phyloP scores from a whole-genome alignment of 2,329 filamentous ascomycete species.

The Alternaria triticina region DNA sequence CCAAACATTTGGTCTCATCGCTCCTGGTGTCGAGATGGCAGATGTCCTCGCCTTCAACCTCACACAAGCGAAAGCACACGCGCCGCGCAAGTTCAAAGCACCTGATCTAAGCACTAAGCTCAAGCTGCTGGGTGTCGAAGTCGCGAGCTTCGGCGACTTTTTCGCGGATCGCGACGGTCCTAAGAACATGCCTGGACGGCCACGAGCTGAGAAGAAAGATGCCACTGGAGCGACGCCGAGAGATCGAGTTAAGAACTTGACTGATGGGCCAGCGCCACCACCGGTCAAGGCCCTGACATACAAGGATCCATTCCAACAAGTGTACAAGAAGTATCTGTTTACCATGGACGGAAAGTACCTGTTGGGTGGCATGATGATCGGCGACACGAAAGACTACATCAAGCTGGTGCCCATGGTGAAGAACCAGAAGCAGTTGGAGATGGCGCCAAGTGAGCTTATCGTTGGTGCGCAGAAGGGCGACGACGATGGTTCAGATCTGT shows the following conservation, averaged over 20 bases:
- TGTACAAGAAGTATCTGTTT: conserved; percentile 95
- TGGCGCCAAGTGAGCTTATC: conserved; percentile 82
- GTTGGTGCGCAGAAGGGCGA: conserved; percentile 76
- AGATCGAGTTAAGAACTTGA: conserved; percentile 59
- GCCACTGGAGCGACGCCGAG: conserved; percentile 36
- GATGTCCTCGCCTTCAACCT: conserved; percentile 91
- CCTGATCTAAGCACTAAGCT: conserved; percentile 91
- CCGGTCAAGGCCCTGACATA: conserved; percentile 85
- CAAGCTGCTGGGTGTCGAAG: conserved; percentile 87
- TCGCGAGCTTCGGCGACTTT: conserved; percentile 92
- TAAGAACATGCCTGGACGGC: conserved; percentile 70
- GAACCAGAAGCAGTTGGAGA: conserved; percentile 77
- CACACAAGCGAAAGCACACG: conserved; percentile 77
- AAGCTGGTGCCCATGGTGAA: conserved; percentile 89
- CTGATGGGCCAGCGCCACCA: conserved; percentile 61
- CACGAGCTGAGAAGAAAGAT: conserved; percentile 55
- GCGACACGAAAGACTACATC: conserved; percentile 88
- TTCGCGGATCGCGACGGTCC: conserved; percentile 88
- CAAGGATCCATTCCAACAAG: conserved; percentile 83
- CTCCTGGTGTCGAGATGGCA: conserved; percentile 90
- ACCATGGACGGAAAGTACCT: conserved; percentile 88
- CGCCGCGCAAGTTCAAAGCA: conserved; percentile 73
- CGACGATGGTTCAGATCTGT: conserved; percentile 78
- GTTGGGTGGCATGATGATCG: conserved; percentile 97
- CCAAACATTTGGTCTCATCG: conserved; percentile 87